Percentiles rank a stretch among this genome's conserved stretches.
Evolutionary conservation across 768 basidiomycete genomes (phyloP).

Genomic region (Clitopilus passeckerianus): DNA sequence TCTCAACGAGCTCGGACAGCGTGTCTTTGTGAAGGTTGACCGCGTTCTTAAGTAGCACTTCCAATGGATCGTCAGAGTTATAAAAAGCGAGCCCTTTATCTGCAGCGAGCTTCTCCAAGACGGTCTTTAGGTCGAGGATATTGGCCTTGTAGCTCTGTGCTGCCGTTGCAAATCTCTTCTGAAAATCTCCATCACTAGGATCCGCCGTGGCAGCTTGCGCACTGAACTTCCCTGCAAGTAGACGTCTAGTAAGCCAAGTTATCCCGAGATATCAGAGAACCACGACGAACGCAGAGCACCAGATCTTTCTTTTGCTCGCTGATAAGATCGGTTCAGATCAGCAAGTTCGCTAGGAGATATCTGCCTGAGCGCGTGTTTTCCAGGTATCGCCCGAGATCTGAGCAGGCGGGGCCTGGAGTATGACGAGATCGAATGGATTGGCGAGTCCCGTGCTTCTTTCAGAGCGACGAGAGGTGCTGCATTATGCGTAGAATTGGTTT

Average conservation of each 20-base stretch:
- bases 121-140: conserved; percentile 22
- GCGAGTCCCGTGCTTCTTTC: not conserved
- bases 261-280: not conserved
- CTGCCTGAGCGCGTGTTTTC: not conserved
- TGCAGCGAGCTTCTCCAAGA: conserved; percentile 29
- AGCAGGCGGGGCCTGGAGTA: not conserved
- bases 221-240: not conserved
- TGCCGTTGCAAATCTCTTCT: not conserved
- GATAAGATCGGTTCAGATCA: not conserved
- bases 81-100: conserved; percentile 52
- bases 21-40: conserved; percentile 44
- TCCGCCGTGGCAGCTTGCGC: not conserved
- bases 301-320: not conserved
- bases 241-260: not conserved
- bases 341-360: not conserved
- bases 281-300: not conserved
- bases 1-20: conserved; percentile 23
- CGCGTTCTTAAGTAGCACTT: conserved; percentile 44
- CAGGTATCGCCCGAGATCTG: not conserved
- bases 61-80: conserved; percentile 34
- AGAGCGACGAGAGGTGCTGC: not conserved
- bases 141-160: conserved; percentile 8
- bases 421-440: not conserved
- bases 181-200: not conserved
- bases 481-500: not conserved